These are phyloP conservation scores for Penicillium sp. DNA, from an alignment of 2,329 filamentous ascomycete species.

Conservation along the genomic window DNA sequence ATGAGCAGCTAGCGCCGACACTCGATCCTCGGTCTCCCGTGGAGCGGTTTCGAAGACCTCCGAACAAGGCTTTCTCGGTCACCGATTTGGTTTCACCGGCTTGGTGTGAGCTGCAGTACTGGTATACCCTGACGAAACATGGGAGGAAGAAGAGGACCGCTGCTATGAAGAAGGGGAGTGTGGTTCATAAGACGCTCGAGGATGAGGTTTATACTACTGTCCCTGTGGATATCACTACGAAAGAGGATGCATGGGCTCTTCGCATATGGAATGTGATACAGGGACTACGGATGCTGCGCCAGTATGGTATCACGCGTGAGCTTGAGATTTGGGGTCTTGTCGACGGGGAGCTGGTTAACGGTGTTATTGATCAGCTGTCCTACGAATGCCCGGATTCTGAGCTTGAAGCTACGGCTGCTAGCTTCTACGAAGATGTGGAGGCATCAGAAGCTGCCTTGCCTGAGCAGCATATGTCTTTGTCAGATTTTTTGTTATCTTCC, in stretches of 20 bases:
- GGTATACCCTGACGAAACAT: slow-evolving; percentile 76
- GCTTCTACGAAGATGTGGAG: slow-evolving; percentile 39
- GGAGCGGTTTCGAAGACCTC: slow-evolving; percentile 73
- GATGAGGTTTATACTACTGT: slow-evolving; percentile 80
- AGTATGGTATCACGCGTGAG: slow-evolving; percentile 72
- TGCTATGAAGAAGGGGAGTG: slow-evolving; percentile 81
- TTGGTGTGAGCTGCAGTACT: slow-evolving; percentile 96
- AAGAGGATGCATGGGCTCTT: slow-evolving; percentile 80
- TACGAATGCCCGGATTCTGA: slow-evolving; percentile 72
- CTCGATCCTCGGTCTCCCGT: slow-evolving; percentile 63
- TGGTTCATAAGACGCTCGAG: slow-evolving; percentile 79
- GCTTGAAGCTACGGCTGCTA: slow-evolving; percentile 62
- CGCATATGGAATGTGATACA: slow-evolving; percentile 90
- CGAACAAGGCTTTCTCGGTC: slow-evolving; percentile 78
- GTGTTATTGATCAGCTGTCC: slow-evolving; percentile 84
- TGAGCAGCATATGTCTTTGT: slow-evolving; percentile 47
- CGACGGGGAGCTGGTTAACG: slow-evolving; percentile 80
- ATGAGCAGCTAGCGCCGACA: slow-evolving; percentile 16
- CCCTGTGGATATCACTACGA: slow-evolving; percentile 67
- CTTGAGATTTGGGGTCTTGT: slow-evolving; percentile 82
- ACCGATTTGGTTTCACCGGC: slow-evolving; percentile 84
- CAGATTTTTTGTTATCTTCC: slow-evolving; percentile 45
- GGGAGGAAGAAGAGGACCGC: slow-evolving; percentile 73
- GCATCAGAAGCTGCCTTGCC: slow-evolving; percentile 37
- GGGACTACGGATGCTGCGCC: slow-evolving; percentile 71